Conservation (phyloP, 1,284 basidiomycete species). For the Fomitopsis palustris region DNA sequence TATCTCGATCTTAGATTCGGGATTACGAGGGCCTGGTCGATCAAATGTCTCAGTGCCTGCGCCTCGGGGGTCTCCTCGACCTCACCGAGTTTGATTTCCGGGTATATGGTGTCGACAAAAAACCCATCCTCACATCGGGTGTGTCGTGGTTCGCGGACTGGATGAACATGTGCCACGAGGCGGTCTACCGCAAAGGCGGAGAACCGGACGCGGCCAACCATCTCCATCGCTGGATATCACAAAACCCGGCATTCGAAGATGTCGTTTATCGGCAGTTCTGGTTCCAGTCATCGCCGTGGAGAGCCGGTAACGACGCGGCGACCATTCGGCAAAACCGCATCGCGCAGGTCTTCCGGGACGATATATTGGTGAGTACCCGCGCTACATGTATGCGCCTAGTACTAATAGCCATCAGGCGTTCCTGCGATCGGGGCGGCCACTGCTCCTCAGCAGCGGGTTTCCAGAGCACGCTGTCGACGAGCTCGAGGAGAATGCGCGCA, state of each 20-base stretch:
- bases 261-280: conserved; percentile 53
- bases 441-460: conserved; percentile 61
- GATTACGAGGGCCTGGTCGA: conserved; percentile 64
- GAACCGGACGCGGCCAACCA: conserved; percentile 56
- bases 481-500: conserved; percentile 44
- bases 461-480: conserved; percentile 47
- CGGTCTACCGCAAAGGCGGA: conserved; percentile 55
- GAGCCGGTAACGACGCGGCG: conserved; percentile 27
- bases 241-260: conserved; percentile 53
- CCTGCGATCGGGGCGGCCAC: conserved; percentile 57
- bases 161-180: conserved; percentile 49
- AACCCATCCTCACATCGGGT: conserved; percentile 40
- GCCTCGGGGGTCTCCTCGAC: conserved; percentile 65
- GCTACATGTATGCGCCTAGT: background rate
- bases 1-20: conserved; percentile 47
- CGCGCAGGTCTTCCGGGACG: conserved; percentile 38
- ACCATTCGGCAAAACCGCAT: conserved; percentile 27
- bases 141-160: conserved; percentile 58
- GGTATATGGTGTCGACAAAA: conserved; percentile 49
- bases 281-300: conserved; percentile 53
- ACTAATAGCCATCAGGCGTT: conserved; percentile 45
- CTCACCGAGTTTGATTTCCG: conserved; percentile 68
- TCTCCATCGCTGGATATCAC: conserved; percentile 47
- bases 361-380: conserved; percentile 33
- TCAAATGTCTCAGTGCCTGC: conserved; percentile 61